phyloP scores from a whole-genome alignment of 1,139 yeast genomes.

The Blastobotrys capitulatus region DNA sequence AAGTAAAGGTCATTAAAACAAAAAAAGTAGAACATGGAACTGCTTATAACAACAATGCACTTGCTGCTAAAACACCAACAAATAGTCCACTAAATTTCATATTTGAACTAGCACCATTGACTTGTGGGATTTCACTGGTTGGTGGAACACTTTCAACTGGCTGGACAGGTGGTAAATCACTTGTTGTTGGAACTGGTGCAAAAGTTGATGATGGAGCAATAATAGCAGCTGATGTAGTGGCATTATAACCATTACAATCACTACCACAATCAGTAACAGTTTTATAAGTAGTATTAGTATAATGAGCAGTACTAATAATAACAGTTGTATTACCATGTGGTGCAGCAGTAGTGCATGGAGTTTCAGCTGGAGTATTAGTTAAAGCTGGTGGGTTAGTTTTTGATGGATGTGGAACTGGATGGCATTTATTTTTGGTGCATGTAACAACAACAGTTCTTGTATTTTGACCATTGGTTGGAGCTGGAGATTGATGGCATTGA shows the following conservation, averaged over 20 bases:
- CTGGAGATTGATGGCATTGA: background rate
- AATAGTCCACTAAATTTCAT: background rate
- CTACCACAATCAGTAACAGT: background rate
- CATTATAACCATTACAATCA: background rate
- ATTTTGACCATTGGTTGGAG: background rate
- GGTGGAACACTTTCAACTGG: background rate
- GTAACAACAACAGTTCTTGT: background rate
- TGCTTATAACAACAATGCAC: background rate
- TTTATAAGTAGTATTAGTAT: background rate
- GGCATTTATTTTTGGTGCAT: background rate
- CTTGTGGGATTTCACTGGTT: background rate
- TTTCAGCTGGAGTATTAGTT: background rate
- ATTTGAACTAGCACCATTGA: background rate
- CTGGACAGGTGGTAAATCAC: background rate
- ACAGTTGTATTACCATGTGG: background rate
- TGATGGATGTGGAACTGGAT: background rate
- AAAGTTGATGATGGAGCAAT: background rate
- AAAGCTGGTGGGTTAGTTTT: background rate
- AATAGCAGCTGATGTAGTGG: background rate
- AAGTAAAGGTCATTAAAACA: too few relatives aligned
- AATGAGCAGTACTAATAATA: background rate
- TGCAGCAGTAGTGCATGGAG: background rate
- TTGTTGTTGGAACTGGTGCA: background rate
- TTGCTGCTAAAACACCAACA: background rate
- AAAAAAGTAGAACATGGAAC: too few relatives aligned